Evolutionary conservation across 352 stramenopile species (phyloP), one percentile per base, ranked within the genome.

Genomic region (Pythium angustatum): DNA sequence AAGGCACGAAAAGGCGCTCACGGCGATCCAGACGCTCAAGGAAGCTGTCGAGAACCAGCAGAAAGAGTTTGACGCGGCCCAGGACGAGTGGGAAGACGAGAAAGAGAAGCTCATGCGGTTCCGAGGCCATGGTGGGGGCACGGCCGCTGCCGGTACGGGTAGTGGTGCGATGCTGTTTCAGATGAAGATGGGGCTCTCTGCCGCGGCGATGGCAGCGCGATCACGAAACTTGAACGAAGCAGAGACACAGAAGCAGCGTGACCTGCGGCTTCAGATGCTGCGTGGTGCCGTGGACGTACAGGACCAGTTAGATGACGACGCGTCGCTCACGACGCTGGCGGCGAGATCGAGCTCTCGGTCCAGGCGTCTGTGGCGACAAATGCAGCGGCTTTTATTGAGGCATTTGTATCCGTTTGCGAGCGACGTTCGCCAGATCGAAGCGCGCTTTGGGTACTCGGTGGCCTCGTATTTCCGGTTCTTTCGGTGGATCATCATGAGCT

Each of bases 381-480:
- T 84, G 5, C 47, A 64, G 2, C 30, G 75, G 9, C 65, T 73
- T n/a, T 11, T 85, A n/a, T 19, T 64, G 14, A 64, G 71, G 1
- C 57, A 55, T 0, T 40, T 91, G 24, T 76, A 78, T 36, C 84
- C 83, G 17, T 85, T 93, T 43, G 73, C 70, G 4, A 79, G 61
- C 12, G 86, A 93, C 41, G 74, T 94, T 44, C 72, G 78, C 10
- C 82, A 88, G 61, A 88, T 93, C 41, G 83, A 94, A 41, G 84
- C 83, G n/a, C 83, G 84, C 4, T 94, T 92, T 45, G 86, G 86
- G 14, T 85, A 73, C 26, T 91, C 82, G 2, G 86, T 94, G 19
- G 82, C 83, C 17, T 85, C 86, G 17, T 94, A 94, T 49, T 94
- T 93, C 48, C 69, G 76, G 1, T 93, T 94, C 63, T 88, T 86